phyloP scores from a whole-genome alignment of 257 asterid genomes.

The Solanum microdontum region DNA sequence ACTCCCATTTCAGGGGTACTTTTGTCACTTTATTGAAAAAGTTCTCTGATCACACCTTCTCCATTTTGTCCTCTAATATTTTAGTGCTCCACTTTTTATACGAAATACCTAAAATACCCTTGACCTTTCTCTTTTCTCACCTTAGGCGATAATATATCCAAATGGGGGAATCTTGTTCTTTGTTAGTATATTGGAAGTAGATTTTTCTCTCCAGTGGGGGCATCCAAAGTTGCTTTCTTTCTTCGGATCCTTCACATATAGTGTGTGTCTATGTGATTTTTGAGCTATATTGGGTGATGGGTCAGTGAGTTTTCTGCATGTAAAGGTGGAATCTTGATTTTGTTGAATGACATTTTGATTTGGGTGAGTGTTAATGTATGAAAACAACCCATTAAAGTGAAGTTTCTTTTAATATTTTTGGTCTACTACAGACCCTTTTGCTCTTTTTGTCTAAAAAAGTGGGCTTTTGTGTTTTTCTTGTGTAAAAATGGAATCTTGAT shows the following conservation, averaged over 20 bases:
- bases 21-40: not conserved
- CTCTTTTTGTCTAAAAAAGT: not conserved
- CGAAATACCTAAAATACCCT: not conserved
- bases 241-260: conserved; percentile 1
- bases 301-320: not conserved
- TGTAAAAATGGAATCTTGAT: not conserved
- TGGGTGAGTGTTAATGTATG: not conserved
- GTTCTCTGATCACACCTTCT: not conserved
- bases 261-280: not conserved
- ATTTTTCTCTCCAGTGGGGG: not conserved
- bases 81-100: not conserved
- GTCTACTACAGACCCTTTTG: not conserved
- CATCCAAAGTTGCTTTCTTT: conserved; percentile 9
- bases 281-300: not conserved
- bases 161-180: conserved; percentile 8
- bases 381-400: not conserved
- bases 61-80: not conserved
- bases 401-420: not conserved
- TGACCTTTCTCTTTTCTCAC: not conserved
- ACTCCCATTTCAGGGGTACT: not conserved
- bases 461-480: not conserved
- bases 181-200: not conserved
- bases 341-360: not conserved
- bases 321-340: not conserved
- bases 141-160: not conserved